Evolutionary conservation across 2,329 filamentous ascomycete species (phyloP), one percentile per base, ranked within the genome.

Genomic region (Fusarium verrucosum): DNA sequence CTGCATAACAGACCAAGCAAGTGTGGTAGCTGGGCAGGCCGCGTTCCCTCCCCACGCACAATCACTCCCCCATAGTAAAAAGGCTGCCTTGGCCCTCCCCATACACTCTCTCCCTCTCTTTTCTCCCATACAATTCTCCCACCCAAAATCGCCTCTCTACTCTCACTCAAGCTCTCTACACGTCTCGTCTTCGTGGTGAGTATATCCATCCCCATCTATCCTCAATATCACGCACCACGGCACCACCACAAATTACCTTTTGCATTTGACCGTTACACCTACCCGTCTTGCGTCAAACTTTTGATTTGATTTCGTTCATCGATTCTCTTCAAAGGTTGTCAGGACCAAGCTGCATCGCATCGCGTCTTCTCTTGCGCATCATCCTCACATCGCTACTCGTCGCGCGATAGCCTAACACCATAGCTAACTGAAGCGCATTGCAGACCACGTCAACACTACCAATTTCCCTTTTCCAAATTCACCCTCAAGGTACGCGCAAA

Each of bases 31-130:
- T 70, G 62, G 66, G 58, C 59, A 70, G 66, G 68, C 62, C 69
- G 68, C 69, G 68, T 70, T 71, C 69, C 58, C 70, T 71, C 70
- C 75, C 74, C 78, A 74, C 82, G 64, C 65, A 79, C 83, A 86
- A 87, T 86, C 84, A 86, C 82, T 82, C 82, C 77, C 82, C 81
- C 84, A 84, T 83, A 85, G 84, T 87, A 86, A 87, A 87, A 87
- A 86, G 83, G 83, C 81, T 80, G 80, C 80, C 79, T 78, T 78
- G 79, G 79, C 78, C 77, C 75, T 72, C 79, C 79, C 81, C 82
- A 81, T 83, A 83, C 82, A 82, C 80, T 80, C 71, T 78, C 79
- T 78, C 78, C 75, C 79, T 82, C 81, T 83, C 82, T 82, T 79
- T 80, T 82, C 80, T 84, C 83, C 81, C 84, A 86, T 85, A 86